phyloP scores from a whole-genome alignment of 352 stramenopile genomes.

The Phytophthora citricola region DNA sequence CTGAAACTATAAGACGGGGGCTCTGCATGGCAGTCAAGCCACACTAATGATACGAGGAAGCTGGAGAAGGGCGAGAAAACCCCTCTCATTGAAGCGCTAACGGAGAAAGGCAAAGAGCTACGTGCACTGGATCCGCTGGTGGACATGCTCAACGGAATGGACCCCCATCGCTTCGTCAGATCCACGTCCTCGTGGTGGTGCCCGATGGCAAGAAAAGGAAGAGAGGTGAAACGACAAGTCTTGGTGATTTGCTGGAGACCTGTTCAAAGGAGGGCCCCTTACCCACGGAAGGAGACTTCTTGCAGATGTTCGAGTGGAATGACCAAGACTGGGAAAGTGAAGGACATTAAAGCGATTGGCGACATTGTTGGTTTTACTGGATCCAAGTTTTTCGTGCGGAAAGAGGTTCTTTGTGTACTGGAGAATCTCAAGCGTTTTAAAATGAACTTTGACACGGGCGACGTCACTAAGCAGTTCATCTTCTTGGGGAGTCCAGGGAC shows the following conservation, averaged over 20 bases:
- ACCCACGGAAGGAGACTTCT: too few relatives aligned
- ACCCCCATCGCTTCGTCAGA: too few relatives aligned
- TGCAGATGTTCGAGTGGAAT: conserved; percentile 1
- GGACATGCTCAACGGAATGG: too few relatives aligned
- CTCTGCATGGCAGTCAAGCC: too few relatives aligned
- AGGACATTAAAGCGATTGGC: conserved; percentile 12
- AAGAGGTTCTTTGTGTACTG: conserved; percentile 14
- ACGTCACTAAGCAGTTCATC: conserved; percentile 13
- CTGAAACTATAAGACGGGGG: too few relatives aligned
- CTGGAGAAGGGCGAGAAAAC: too few relatives aligned
- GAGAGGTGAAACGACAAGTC: background rate
- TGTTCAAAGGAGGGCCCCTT: background rate
- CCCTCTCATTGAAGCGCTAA: too few relatives aligned
- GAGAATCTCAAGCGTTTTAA: conserved; percentile 2
- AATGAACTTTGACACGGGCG: background rate
- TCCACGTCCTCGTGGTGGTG: conserved; percentile 2
- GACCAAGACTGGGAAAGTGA: background rate
- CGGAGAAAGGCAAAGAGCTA: too few relatives aligned
- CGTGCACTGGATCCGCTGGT: too few relatives aligned
- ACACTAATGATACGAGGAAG: too few relatives aligned
- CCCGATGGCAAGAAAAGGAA: background rate
- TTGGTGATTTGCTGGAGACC: background rate
- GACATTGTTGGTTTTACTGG: conserved; percentile 22
- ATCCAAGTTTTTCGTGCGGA: conserved; percentile 17
- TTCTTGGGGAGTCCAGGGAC: conserved; percentile 14